Evolutionary conservation across 495 filamentous ascomycete genomes (phyloP), one percentile per base, ranked within the genome.

Genomic region (Talaromyces thailandensis): DNA sequence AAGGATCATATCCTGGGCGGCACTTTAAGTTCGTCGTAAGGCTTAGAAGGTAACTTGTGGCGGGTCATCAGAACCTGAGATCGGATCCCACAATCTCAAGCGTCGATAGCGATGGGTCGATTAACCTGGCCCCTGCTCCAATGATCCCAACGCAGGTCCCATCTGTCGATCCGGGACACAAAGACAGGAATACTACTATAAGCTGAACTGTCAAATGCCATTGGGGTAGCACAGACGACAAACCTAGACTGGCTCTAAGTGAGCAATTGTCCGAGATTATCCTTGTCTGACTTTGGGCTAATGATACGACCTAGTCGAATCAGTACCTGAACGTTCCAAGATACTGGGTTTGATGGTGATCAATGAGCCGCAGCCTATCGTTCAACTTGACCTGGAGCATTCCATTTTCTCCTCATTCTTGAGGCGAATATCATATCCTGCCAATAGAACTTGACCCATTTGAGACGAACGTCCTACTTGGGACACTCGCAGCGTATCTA

Each of bases 71-170:
- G 40, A 23, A 32, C 23, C n/a, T 31, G 58, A 52, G 40, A 61
- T 61, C 58, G 26, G 45, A 32, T 48, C 28, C 59, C 59, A 61
- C 59, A 50, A 25, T 61, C 53, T 61, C 40, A n/a, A 60, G 37
- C 40, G 40, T 61, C 59, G 59, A 61, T 61, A 61, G 43, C 45
- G 43, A 61, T 37, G 45, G 59, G 43, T 45, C 25, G 59, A 50
- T 61, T 45, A 61, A 21, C 25, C n/a, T 31, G 40, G 37, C 59
- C 59, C 59, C 59, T 61, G 59, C 59, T 61, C 59, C 26, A 32
- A 18, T 61, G 37, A 40, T 61, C 59, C 26, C 18, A 50, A 61
- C 59, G 59, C 59, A 61, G 59, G 59, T 61, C 59, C 59, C 59
- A 51, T 9, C 5, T 23, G 43, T 61, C 59, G 59, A 61, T 61